These are phyloP conservation scores for Kuraishia cidri DNA, from an alignment of 805 yeast genomes.

Conservation along the genomic window DNA sequence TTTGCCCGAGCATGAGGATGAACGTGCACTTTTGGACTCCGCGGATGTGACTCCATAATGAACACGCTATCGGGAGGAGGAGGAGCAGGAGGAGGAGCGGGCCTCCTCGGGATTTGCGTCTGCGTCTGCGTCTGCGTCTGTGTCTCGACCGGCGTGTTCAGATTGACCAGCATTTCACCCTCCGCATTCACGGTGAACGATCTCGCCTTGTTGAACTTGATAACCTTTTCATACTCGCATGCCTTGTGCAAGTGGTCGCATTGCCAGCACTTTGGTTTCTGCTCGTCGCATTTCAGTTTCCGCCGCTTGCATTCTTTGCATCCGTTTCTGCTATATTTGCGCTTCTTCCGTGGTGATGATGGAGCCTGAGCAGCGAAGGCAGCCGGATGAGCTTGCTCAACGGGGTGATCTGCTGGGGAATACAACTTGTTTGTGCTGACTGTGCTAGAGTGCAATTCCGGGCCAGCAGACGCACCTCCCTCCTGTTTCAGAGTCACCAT, in stretches of 20 bases:
- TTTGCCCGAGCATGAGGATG: background rate
- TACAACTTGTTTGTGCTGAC: too few species aligned
- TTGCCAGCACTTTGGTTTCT: constrained; percentile 29
- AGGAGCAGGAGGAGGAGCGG: background rate
- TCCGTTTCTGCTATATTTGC: constrained; percentile 34
- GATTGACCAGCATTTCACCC: constrained; percentile 4
- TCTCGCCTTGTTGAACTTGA: constrained; percentile 21
- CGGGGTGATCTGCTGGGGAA: too few species aligned
- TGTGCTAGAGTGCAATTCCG: too few species aligned
- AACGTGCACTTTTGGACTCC: constrained; percentile 1
- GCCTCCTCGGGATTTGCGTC: background rate
- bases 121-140: background rate
- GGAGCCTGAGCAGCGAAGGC: too few species aligned
- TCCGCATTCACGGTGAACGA: constrained; percentile 14
- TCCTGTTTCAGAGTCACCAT: too few species aligned
- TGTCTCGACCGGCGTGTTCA: background rate
- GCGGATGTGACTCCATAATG: background rate
- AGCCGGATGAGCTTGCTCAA: too few species aligned
- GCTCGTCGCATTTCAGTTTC: constrained; percentile 31
- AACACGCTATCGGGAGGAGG: background rate
- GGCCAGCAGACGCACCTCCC: too few species aligned
- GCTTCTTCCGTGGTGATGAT: constrained; percentile 13
- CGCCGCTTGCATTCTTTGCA: constrained; percentile 35
- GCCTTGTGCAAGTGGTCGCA: constrained; percentile 25
- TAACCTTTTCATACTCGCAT: constrained; percentile 25